A percentile compares a stretch with the other conserved stretches of the same genome.
phyloP scores from a whole-genome alignment of 73 alveolate genomes.

The Tetrahymena borealis region DNA sequence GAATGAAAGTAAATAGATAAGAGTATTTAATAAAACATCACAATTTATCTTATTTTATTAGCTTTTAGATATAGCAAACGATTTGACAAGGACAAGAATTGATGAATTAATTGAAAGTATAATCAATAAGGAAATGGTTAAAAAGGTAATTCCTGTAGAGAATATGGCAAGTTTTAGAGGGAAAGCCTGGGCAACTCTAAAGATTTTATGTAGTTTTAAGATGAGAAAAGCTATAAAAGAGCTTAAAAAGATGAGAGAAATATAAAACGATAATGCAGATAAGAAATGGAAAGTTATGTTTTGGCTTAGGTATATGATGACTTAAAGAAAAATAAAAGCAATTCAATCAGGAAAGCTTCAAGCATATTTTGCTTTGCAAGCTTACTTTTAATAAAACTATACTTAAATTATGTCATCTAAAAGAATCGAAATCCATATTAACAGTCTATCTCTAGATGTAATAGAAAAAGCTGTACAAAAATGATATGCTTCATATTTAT shows the following conservation, averaged over 20 bases:
- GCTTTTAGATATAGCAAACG: neutral
- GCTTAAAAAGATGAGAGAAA: neutral
- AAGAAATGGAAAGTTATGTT: neutral
- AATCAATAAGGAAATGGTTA: neutral
- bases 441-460: slow-evolving; percentile 51
- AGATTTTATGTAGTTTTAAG: neutral
- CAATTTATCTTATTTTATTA: neutral
- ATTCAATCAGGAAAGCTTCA: neutral
- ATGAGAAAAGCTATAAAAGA: neutral
- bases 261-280: neutral
- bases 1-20: neutral
- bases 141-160: neutral
- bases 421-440: slow-evolving; percentile 83
- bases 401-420: slow-evolving; percentile 63
- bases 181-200: neutral
- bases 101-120: neutral
- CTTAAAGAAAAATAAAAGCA: neutral
- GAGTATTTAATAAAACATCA: neutral
- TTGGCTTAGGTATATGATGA: neutral
- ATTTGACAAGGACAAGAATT: neutral
- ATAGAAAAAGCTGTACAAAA: neutral
- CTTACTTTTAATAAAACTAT: slow-evolving; percentile 83
- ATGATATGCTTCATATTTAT: neutral
- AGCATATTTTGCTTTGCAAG: slow-evolving; percentile 47
- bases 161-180: neutral